Conservation (phyloP, 805 yeast genomes). For the Wickerhamiella parazyma region DNA sequence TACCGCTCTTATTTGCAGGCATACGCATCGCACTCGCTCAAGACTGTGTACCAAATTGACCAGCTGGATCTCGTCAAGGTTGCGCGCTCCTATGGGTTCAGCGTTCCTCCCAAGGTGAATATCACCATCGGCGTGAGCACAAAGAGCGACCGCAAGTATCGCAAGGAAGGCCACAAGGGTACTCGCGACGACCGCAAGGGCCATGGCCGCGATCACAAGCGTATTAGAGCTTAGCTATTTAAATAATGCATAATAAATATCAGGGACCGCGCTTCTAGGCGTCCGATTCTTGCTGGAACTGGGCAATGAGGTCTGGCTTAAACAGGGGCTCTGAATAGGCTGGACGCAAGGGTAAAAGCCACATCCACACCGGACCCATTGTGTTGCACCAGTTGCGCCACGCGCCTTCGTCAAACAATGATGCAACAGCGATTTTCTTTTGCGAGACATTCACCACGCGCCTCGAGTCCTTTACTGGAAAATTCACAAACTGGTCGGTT, state of each 20-base stretch:
- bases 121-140: constrained; percentile 92
- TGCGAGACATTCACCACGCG: constrained; percentile 35
- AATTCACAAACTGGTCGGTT: constrained; percentile 25
- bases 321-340: constrained; percentile 12
- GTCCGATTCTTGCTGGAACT: background rate
- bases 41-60: constrained; percentile 92
- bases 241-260: background rate
- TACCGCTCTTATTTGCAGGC: constrained; percentile 95
- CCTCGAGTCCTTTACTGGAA: constrained; percentile 27
- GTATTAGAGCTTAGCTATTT: constrained; percentile 4
- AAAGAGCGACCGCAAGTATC: constrained; percentile 15
- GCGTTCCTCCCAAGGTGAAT: constrained; percentile 89
- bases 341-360: constrained; percentile 21
- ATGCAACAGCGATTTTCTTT: constrained; percentile 24
- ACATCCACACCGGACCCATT: constrained; percentile 24
- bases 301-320: constrained; percentile 6
- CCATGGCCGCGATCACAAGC: constrained; percentile 2
- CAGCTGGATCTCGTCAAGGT: constrained; percentile 88
- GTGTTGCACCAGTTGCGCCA: constrained; percentile 18
- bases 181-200: constrained; percentile 3
- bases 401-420: constrained; percentile 22
- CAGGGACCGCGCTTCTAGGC: too few species aligned
- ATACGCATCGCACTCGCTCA: constrained; percentile 89
- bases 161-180: constrained; percentile 6
- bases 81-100: constrained; percentile 87